phyloP scores from a whole-genome alignment of 1,284 basidiomycete genomes.

The Lignosus rhinocerotis region DNA sequence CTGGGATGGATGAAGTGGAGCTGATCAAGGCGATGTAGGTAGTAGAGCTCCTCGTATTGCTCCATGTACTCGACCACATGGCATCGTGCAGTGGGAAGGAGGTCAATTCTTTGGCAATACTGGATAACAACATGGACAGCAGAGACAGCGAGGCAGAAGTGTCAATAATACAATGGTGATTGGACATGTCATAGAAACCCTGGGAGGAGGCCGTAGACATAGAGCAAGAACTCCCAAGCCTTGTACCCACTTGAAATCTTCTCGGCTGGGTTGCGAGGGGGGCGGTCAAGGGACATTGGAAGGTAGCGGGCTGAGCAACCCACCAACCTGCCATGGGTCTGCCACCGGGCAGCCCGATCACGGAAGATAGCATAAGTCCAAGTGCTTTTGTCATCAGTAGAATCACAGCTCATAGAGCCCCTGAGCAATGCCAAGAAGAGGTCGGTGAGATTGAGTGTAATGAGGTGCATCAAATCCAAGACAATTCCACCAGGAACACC shows the following conservation, averaged over 20 bases:
- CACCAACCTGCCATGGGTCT: too few species aligned
- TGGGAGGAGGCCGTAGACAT: slow-evolving; percentile 26
- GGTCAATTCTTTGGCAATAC: background rate
- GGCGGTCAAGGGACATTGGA: slow-evolving; percentile 31
- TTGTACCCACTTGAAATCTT: slow-evolving; percentile 37
- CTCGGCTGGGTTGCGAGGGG: slow-evolving; percentile 32
- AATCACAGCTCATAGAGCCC: too few species aligned
- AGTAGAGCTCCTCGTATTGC: slow-evolving; percentile 29
- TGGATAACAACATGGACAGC: slow-evolving; percentile 21
- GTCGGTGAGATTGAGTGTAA: too few species aligned
- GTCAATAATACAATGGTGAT: slow-evolving; percentile 15
- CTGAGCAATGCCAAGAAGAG: too few species aligned
- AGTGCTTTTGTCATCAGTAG: too few species aligned
- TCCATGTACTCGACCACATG: slow-evolving; percentile 15
- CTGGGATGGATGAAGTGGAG: slow-evolving; percentile 28
- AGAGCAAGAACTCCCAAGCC: slow-evolving; percentile 29
- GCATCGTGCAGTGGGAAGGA: background rate
- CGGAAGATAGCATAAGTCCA: too few species aligned
- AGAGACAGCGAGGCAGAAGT: slow-evolving; percentile 27
- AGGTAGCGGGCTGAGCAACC: slow-evolving; percentile 19
- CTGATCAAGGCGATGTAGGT: slow-evolving; percentile 14
- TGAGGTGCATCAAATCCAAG: too few species aligned
- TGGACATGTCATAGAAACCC: slow-evolving; percentile 20
- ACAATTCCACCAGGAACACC: too few species aligned
- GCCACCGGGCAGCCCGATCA: too few species aligned